phyloP scores from a whole-genome alignment of 2,329 filamentous ascomycete genomes.

The Rugonectria rugulosa region DNA sequence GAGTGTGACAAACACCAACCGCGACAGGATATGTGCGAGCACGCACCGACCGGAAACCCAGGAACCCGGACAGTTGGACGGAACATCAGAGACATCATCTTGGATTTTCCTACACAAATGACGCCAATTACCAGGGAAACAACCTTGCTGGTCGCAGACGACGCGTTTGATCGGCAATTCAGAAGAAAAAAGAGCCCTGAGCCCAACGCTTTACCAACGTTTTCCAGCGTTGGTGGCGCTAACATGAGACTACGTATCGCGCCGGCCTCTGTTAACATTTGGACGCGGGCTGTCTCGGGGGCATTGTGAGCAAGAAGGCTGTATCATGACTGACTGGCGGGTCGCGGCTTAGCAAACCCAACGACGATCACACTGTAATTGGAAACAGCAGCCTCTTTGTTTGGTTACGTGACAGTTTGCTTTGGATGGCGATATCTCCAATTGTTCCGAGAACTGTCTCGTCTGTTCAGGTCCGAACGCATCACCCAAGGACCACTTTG shows the following conservation, averaged over 20 bases:
- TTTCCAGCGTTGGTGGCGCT: conserved; percentile 21
- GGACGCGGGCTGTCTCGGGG: conserved; percentile 27
- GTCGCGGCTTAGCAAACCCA: conserved; percentile 18
- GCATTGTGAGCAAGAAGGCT: conserved; percentile 27
- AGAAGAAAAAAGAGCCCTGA: conserved; percentile 30
- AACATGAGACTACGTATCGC: conserved; percentile 20
- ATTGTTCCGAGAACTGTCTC: too few relatives aligned
- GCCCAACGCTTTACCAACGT: conserved; percentile 27
- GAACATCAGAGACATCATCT: conserved; percentile 21
- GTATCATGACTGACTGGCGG: conserved; percentile 24
- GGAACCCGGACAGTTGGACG: not conserved
- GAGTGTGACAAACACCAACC: not conserved
- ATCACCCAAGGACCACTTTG: too few relatives aligned
- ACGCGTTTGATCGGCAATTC: conserved; percentile 22
- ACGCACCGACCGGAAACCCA: not conserved
- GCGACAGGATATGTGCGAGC: not conserved
- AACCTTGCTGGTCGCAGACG: conserved; percentile 13
- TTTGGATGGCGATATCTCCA: too few relatives aligned
- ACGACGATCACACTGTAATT: conserved; percentile 27
- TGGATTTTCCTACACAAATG: conserved; percentile 16
- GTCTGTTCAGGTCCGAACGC: too few relatives aligned
- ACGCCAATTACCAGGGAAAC: conserved; percentile 25
- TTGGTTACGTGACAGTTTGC: conserved; percentile 16
- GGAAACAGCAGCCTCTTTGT: conserved; percentile 13
- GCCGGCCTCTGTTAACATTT: conserved; percentile 26